phyloP scores from a whole-genome alignment of 2,329 filamentous ascomycete species.

The Ilyonectria robusta region DNA sequence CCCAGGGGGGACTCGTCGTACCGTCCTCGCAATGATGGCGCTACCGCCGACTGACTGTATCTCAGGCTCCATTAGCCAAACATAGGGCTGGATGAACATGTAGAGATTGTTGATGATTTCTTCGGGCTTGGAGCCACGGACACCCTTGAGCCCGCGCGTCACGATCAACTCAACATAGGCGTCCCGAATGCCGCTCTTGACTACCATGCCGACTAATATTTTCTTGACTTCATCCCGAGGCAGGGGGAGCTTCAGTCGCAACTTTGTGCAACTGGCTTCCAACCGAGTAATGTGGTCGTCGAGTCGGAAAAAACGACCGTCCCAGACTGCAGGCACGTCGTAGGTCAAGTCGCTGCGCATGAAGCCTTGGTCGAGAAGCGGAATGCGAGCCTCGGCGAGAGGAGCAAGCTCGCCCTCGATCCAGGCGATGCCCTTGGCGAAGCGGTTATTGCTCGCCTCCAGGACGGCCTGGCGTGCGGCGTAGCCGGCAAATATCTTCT shows the following conservation, averaged over 20 bases:
- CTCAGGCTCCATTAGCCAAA: conserved; percentile 65
- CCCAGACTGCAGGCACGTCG: conserved; percentile 66
- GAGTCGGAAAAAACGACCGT: conserved; percentile 66
- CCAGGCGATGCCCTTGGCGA: conserved; percentile 63
- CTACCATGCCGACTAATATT: conserved; percentile 61
- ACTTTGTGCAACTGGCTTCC: conserved; percentile 60
- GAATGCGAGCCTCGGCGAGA: conserved; percentile 62
- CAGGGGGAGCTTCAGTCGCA: conserved; percentile 60
- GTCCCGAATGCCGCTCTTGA: conserved; percentile 62
- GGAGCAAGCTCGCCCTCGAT: conserved; percentile 59
- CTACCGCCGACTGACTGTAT: conserved; percentile 57
- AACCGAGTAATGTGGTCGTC: conserved; percentile 64
- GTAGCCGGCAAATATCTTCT: conserved; percentile 58
- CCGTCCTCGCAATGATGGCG: conserved; percentile 61
- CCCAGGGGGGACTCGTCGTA: conserved; percentile 60
- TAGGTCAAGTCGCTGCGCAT: conserved; percentile 67
- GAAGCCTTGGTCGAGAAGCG: conserved; percentile 66
- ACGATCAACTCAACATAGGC: conserved; percentile 67
- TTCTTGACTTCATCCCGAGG: conserved; percentile 56
- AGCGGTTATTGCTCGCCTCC: conserved; percentile 53
- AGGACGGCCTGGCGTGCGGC: conserved; percentile 45
- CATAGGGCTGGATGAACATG: conserved; percentile 63
- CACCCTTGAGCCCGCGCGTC: conserved; percentile 61
- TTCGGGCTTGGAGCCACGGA: conserved; percentile 53
- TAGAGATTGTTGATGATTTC: conserved; percentile 61